phyloP scores from a whole-genome alignment of 352 stramenopile species.

The Hyaloperonospora brassicae region DNA sequence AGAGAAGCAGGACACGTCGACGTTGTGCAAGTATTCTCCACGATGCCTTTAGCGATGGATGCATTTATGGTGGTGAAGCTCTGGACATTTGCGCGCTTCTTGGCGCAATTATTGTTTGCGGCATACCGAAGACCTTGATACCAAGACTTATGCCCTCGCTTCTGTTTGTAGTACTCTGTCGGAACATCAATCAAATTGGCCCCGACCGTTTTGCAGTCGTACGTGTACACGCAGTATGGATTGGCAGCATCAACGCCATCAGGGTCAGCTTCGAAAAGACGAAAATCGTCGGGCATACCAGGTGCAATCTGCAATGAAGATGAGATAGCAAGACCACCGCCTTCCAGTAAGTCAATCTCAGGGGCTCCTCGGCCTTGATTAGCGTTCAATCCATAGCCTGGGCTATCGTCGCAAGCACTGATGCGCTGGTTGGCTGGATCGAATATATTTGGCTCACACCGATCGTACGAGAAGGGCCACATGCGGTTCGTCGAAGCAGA shows the following conservation, averaged over 20 bases:
- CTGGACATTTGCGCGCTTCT: constrained; percentile 26
- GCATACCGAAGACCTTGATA: constrained; percentile 58
- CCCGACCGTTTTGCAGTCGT: constrained; percentile 42
- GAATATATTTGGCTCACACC: constrained; percentile 68
- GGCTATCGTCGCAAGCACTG: constrained; percentile 82
- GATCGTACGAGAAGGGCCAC: constrained; percentile 94
- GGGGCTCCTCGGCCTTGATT: constrained; percentile 79
- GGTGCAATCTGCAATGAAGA: constrained; percentile 86
- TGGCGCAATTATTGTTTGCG: constrained; percentile 45
- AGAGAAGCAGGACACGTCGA: constrained; percentile 39
- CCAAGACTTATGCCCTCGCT: constrained; percentile 48
- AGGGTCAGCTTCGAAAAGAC: constrained; percentile 38
- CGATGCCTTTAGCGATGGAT: constrained; percentile 37
- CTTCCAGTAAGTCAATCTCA: constrained; percentile 93
- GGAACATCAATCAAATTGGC: constrained; percentile 43
- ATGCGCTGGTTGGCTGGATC: constrained; percentile 54
- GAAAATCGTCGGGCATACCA: constrained; percentile 56
- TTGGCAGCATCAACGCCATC: constrained; percentile 15
- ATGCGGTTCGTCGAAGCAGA: constrained; percentile 90
- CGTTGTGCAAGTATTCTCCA: constrained; percentile 36
- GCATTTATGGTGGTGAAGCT: constrained; percentile 33
- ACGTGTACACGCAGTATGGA: constrained; percentile 39
- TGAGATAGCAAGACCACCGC: constrained; percentile 71
- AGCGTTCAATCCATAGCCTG: constrained; percentile 86
- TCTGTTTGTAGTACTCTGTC: constrained; percentile 29